Conservation (phyloP, 1,284 basidiomycete species). For the Porogramme epimiltina region DNA sequence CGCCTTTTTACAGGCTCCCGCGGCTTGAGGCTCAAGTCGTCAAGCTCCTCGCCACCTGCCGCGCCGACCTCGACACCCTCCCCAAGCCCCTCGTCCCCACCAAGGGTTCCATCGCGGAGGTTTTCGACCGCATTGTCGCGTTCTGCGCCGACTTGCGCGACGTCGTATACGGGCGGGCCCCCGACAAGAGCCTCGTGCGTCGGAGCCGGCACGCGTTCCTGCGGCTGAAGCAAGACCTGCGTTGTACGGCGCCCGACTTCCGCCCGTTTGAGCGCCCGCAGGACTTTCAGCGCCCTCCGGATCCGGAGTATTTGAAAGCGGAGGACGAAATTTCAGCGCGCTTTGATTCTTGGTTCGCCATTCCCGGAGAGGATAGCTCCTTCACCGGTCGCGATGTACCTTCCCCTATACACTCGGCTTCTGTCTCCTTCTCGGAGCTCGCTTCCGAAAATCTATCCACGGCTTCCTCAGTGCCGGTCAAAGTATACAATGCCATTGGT, state of each 20-base stretch:
- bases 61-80: conserved; percentile 37
- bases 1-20: conserved; percentile 44
- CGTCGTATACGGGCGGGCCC: conserved; percentile 37
- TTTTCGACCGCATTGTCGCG: conserved; percentile 41
- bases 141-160: conserved; percentile 44
- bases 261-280: conserved; percentile 9
- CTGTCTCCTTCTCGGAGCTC: no score
- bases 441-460: no score
- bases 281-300: background rate
- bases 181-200: conserved; percentile 39
- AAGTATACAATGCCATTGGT: conserved; percentile 14
- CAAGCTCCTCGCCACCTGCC: conserved; percentile 37
- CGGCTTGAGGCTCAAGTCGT: conserved; percentile 41
- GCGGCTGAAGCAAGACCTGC: conserved; percentile 36
- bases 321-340: conserved; percentile 21
- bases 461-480: conserved; percentile 12
- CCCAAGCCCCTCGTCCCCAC: conserved; percentile 37
- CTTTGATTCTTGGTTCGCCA: no score
- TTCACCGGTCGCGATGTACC: no score
- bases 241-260: conserved; percentile 43
- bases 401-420: no score
- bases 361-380: no score
- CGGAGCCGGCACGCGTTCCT: conserved; percentile 34
- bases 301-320: background rate
- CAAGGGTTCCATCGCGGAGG: conserved; percentile 43